Conservation (phyloP, 1,139 yeast species). For the Scheffersomyces segobiensis region DNA sequence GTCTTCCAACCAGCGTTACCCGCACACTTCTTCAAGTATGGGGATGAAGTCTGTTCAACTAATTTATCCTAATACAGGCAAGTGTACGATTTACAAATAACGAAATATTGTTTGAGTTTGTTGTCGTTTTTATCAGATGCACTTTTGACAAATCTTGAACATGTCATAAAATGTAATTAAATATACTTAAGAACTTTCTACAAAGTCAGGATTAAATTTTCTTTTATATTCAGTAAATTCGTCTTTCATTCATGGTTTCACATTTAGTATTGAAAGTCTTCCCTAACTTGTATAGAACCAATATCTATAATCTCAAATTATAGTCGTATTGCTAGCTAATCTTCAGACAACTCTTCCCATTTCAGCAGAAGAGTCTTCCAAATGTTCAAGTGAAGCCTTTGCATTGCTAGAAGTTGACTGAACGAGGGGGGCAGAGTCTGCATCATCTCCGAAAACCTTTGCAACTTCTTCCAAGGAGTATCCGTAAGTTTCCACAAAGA, state of each 20-base stretch:
- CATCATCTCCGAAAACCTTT: conserved; percentile 39
- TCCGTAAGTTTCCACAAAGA: conserved; percentile 51
- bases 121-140: no score
- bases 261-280: background rate
- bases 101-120: no score
- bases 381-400: background rate
- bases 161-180: no score
- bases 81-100: background rate
- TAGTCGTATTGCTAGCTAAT: no score
- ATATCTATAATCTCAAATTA: no score
- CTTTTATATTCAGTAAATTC: background rate
- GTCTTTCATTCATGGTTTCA: background rate
- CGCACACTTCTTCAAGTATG: background rate
- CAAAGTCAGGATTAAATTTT: no score
- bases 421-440: background rate
- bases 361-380: background rate
- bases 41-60: no score
- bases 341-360: background rate
- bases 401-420: background rate
- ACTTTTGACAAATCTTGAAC: no score
- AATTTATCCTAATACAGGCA: background rate
- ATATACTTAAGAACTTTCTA: no score
- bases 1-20: background rate
- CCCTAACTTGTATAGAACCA: background rate
- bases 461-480: conserved; percentile 53